These are phyloP conservation scores for Ottelia alismoides DNA, from an alignment of 106 monocot species.

Conservation along the genomic window DNA sequence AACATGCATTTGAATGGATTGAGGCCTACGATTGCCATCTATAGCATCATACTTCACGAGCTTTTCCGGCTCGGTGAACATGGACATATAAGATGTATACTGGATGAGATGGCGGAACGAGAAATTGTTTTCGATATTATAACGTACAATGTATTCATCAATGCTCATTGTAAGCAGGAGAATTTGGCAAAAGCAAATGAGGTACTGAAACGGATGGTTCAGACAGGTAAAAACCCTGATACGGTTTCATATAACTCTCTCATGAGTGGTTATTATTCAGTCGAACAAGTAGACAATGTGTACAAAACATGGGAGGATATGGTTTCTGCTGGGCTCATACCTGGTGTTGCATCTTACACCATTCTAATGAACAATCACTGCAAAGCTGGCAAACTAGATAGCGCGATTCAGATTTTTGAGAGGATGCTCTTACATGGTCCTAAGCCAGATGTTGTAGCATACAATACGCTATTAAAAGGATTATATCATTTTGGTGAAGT, in stretches of 20 bases:
- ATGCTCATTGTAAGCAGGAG: conserved; percentile 19
- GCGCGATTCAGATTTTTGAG: conserved; percentile 6
- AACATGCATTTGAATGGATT: conserved; percentile 9
- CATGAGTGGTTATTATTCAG: conserved; percentile 17
- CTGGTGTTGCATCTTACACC: conserved; percentile 12
- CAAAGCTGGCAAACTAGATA: background rate
- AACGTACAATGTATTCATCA: conserved; percentile 12
- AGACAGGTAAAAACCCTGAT: conserved; percentile 6
- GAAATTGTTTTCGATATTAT: conserved; percentile 7
- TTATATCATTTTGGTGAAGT: conserved; percentile 7
- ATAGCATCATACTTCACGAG: conserved; percentile 9
- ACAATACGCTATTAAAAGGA: background rate
- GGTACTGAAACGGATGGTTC: conserved; percentile 10
- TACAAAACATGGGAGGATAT: conserved; percentile 1
- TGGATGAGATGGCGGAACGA: conserved; percentile 8
- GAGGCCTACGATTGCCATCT: conserved; percentile 10
- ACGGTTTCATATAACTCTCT: conserved; percentile 12
- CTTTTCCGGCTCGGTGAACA: conserved; percentile 3
- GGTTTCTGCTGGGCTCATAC: background rate
- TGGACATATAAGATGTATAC: background rate
- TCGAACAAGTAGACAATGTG: conserved; percentile 1
- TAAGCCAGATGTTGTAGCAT: conserved; percentile 4
- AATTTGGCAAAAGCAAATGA: conserved; percentile 8
- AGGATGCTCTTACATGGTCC: conserved; percentile 2
- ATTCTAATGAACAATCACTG: conserved; percentile 10